These are phyloP conservation scores for Onygena corvina DNA, from an alignment of 2,329 filamentous ascomycete species.

Conservation along the genomic window DNA sequence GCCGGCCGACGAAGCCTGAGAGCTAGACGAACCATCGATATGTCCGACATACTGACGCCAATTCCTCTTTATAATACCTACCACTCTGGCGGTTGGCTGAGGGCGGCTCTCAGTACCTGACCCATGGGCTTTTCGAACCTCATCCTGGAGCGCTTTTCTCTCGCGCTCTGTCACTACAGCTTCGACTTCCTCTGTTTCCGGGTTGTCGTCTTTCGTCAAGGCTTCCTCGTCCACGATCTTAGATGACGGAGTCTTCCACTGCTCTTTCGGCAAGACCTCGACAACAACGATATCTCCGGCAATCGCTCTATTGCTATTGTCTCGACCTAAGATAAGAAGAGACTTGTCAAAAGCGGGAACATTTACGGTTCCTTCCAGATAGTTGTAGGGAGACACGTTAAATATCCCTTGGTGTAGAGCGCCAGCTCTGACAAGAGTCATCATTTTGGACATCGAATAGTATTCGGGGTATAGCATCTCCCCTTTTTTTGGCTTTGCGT, in stretches of 20 bases:
- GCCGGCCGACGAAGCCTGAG: constrained; percentile 59
- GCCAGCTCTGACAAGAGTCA: constrained; percentile 81
- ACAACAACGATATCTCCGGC: constrained; percentile 89
- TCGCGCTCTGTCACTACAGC: constrained; percentile 83
- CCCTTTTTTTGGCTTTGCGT: constrained; percentile 51
- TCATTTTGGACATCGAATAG: constrained; percentile 77
- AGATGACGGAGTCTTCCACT: constrained; percentile 92
- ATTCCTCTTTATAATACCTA: constrained; percentile 86
- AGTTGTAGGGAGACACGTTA: constrained; percentile 96
- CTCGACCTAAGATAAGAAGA: constrained; percentile 74
- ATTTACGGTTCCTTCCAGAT: constrained; percentile 83
- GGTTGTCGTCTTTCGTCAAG: constrained; percentile 84
- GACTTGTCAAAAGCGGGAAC: constrained; percentile 83
- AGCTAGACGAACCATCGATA: constrained; percentile 75
- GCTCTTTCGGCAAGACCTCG: constrained; percentile 81
- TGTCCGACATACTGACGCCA: constrained; percentile 98
- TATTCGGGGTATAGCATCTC: constrained; percentile 81
- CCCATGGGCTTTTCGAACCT: constrained; percentile 74
- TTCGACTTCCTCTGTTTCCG: constrained; percentile 63
- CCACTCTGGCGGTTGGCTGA: constrained; percentile 83
- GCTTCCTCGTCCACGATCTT: constrained; percentile 93
- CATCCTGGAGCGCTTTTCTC: constrained; percentile 73
- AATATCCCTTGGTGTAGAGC: constrained; percentile 89
- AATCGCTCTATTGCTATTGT: constrained; percentile 90
- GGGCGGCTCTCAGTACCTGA: constrained; percentile 62